These are phyloP conservation scores for Aureobasidium pullulans DNA, from an alignment of 2,329 filamentous ascomycete species.

Conservation along the genomic window DNA sequence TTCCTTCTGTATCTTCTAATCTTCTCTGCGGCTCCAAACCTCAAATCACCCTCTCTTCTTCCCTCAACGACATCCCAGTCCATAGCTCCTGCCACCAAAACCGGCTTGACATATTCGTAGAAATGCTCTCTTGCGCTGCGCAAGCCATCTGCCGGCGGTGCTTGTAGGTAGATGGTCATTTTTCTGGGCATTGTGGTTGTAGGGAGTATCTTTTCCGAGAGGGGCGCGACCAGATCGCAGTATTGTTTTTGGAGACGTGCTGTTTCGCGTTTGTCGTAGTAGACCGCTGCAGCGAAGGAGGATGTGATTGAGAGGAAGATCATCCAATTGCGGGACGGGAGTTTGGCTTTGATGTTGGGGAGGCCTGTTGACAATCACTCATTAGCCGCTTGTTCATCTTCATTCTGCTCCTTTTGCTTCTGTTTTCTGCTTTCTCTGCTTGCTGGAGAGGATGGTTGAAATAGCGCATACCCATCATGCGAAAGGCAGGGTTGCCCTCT, in stretches of 20 bases:
- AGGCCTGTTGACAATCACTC: constrained; percentile 50
- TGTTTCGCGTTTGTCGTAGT: constrained; percentile 92
- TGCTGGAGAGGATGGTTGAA: neutral
- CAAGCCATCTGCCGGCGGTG: constrained; percentile 79
- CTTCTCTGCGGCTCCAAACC: constrained; percentile 77
- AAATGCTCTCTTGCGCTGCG: constrained; percentile 88
- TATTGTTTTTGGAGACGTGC: constrained; percentile 78
- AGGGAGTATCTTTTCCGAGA: constrained; percentile 68
- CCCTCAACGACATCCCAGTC: constrained; percentile 97
- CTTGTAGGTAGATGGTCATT: constrained; percentile 77
- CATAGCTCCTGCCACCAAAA: constrained; percentile 79
- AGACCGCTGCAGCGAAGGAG: constrained; percentile 68
- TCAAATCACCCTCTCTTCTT: constrained; percentile 82
- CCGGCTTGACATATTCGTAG: constrained; percentile 88
- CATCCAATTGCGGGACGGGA: constrained; percentile 95
- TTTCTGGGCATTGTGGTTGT: constrained; percentile 70
- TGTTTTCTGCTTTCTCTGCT: neutral
- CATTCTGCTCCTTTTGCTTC: neutral
- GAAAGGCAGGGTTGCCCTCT: constrained; percentile 62
- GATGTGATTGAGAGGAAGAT: constrained; percentile 82
- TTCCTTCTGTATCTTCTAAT: constrained; percentile 62
- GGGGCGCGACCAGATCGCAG: constrained; percentile 75
- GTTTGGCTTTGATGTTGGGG: constrained; percentile 70
- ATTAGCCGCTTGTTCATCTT: neutral
- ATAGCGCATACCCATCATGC: constrained; percentile 53